Evolutionary conservation across 257 asterid genomes (phyloP).

Genomic region (Rehmannia glutinosa): DNA sequence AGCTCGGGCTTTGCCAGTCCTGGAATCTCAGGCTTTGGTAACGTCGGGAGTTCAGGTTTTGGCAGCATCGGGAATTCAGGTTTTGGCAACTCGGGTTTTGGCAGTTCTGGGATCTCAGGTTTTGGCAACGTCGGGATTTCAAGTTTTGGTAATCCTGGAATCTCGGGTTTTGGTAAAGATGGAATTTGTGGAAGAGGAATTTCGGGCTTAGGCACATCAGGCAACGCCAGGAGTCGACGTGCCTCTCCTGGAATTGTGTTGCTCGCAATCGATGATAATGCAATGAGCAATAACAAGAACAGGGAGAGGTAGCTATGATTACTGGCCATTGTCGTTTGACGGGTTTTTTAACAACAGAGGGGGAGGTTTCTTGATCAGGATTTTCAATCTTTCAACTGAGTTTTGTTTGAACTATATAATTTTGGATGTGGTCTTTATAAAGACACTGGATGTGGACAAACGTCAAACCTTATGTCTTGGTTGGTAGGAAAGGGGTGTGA

Average conservation of each 20-base stretch:
- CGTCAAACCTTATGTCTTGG: background rate
- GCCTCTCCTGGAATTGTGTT: slow-evolving; percentile 1
- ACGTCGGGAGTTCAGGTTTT: background rate
- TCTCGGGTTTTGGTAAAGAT: background rate
- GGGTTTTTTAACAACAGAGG: background rate
- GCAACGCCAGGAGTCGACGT: slow-evolving; percentile 16
- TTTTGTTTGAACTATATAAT: background rate
- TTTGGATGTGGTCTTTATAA: background rate
- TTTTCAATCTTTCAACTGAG: background rate
- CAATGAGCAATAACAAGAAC: background rate
- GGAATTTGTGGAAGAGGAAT: background rate
- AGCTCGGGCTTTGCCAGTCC: slow-evolving; percentile 10
- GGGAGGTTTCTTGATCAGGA: background rate
- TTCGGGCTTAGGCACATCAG: slow-evolving; percentile 10
- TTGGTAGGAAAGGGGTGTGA: background rate
- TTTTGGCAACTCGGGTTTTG: slow-evolving; percentile 9
- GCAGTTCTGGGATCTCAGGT: slow-evolving; percentile 4
- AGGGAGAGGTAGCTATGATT: background rate
- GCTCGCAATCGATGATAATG: background rate
- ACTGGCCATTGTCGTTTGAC: background rate
- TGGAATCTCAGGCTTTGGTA: slow-evolving; percentile 10
- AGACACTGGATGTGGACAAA: background rate
- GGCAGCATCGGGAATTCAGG: slow-evolving; percentile 1
- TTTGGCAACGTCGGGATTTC: slow-evolving; percentile 12
- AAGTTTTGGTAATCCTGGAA: background rate